phyloP scores from a whole-genome alignment of 192 early-diverging fungal genomes.

The Backusella parvicylindrica region DNA sequence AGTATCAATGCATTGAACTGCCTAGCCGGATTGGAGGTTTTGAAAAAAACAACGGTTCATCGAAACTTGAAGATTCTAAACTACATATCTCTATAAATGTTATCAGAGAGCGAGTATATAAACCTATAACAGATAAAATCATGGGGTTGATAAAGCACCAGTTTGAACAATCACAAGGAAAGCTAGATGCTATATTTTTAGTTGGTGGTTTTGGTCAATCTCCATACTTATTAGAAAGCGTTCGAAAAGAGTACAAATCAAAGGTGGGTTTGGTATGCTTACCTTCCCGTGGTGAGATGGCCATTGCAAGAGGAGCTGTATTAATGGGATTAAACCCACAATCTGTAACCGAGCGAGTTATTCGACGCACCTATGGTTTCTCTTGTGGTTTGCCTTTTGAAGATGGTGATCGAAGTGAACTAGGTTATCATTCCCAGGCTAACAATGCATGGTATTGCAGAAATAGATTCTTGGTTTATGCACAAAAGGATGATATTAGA shows the following conservation, averaged over 20 bases:
- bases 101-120: conserved; percentile 41
- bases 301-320: conserved; percentile 52
- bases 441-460: conserved; percentile 29
- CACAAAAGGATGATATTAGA: conserved; percentile 22
- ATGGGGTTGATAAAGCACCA: background rate
- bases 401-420: background rate
- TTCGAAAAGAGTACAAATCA: conserved; percentile 33
- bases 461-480: conserved; percentile 28
- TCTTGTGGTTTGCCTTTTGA: conserved; percentile 42
- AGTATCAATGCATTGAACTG: conserved; percentile 35
- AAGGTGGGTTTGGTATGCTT: conserved; percentile 32
- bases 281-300: conserved; percentile 41
- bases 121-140: conserved; percentile 33
- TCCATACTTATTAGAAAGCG: conserved; percentile 36
- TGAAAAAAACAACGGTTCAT: conserved; percentile 21
- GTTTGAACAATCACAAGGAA: conserved; percentile 22
- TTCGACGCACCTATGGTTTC: conserved; percentile 44
- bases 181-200: conserved; percentile 46
- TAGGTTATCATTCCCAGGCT: background rate
- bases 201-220: conserved; percentile 56
- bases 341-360: conserved; percentile 35
- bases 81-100: conserved; percentile 33
- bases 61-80: conserved; percentile 34
- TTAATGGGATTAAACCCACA: conserved; percentile 39
- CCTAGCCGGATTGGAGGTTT: conserved; percentile 30